Conservation (phyloP, 805 yeast species). For the Wickerhamomyces ciferrii region DNA sequence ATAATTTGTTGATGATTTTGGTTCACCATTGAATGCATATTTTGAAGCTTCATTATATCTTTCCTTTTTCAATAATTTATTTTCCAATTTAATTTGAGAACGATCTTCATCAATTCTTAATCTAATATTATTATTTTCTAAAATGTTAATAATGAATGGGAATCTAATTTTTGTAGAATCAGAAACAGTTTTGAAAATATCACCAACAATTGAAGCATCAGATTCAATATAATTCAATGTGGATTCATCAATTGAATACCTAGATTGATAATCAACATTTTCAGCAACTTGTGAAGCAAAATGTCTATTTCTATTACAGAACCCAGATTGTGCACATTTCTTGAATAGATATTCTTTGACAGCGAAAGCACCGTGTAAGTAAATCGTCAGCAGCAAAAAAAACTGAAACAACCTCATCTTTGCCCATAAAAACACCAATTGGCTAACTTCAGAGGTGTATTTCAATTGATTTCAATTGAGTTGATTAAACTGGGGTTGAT, state of each 20-base stretch:
- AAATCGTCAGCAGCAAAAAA: not conserved
- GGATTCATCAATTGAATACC: slow-evolving; percentile 35
- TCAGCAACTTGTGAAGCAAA: slow-evolving; percentile 36
- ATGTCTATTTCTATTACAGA: slow-evolving; percentile 74
- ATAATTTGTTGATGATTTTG: slow-evolving; percentile 9
- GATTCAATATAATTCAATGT: slow-evolving; percentile 24
- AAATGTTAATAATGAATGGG: slow-evolving; percentile 52
- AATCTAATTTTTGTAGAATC: slow-evolving; percentile 37
- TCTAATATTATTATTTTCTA: slow-evolving; percentile 55
- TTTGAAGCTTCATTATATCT: slow-evolving; percentile 57
- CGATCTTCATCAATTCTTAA: slow-evolving; percentile 62
- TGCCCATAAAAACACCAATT: not conserved
- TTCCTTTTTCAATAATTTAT: slow-evolving; percentile 29
- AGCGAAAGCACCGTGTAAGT: slow-evolving; percentile 19
- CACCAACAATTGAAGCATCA: slow-evolving; percentile 36
- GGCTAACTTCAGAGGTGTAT: no score
- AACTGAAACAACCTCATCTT: slow-evolving; percentile 1
- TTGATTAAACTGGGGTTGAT: no score
- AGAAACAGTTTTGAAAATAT: slow-evolving; percentile 39
- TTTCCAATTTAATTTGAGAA: slow-evolving; percentile 14
- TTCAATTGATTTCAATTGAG: no score
- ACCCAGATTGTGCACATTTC: slow-evolving; percentile 75
- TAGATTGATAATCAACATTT: slow-evolving; percentile 22
- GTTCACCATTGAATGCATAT: slow-evolving; percentile 46
- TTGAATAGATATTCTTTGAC: slow-evolving; percentile 71